Evolutionary conservation across 2,329 filamentous ascomycete species (phyloP).

Genomic region (Helotiales sp.): DNA sequence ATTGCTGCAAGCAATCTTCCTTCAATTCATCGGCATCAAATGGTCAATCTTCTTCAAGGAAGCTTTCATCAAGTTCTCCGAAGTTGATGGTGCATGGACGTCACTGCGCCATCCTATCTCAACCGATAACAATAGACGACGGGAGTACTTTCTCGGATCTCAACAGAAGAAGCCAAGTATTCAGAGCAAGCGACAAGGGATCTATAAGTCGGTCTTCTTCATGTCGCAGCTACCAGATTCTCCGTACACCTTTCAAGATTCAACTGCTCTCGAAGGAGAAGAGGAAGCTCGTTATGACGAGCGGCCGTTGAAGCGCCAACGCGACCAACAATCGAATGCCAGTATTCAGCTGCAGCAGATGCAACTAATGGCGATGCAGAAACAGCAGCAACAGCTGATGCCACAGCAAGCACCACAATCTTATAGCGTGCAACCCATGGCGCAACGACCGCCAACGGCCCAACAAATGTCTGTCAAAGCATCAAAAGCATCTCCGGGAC

Average conservation of each 20-base stretch:
- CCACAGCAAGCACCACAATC: neutral
- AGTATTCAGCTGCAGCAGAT: slow-evolving; percentile 50
- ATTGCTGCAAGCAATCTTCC: slow-evolving; percentile 53
- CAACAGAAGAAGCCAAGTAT: slow-evolving; percentile 23
- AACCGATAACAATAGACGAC: slow-evolving; percentile 17
- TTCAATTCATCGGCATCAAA: slow-evolving; percentile 53
- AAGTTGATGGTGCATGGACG: slow-evolving; percentile 27
- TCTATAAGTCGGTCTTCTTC: slow-evolving; percentile 32
- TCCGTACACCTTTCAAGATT: slow-evolving; percentile 10
- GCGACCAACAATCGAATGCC: slow-evolving; percentile 43
- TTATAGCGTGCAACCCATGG: neutral
- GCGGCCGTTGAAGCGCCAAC: neutral
- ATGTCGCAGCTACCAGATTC: slow-evolving; percentile 31
- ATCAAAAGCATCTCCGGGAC: neutral
- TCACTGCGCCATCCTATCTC: slow-evolving; percentile 23
- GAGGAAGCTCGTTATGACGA: slow-evolving; percentile 27
- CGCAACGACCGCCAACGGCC: neutral
- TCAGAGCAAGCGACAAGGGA: slow-evolving; percentile 25
- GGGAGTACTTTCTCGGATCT: slow-evolving; percentile 29
- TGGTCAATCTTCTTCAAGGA: slow-evolving; percentile 50
- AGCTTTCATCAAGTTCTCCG: slow-evolving; percentile 36
- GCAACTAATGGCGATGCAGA: slow-evolving; percentile 68
- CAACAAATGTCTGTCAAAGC: neutral
- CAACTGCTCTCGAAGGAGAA: slow-evolving; percentile 20
- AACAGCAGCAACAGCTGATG: slow-evolving; percentile 4